Conservation (phyloP, 1,284 basidiomycete species). For the Xerocomus amazonicus region DNA sequence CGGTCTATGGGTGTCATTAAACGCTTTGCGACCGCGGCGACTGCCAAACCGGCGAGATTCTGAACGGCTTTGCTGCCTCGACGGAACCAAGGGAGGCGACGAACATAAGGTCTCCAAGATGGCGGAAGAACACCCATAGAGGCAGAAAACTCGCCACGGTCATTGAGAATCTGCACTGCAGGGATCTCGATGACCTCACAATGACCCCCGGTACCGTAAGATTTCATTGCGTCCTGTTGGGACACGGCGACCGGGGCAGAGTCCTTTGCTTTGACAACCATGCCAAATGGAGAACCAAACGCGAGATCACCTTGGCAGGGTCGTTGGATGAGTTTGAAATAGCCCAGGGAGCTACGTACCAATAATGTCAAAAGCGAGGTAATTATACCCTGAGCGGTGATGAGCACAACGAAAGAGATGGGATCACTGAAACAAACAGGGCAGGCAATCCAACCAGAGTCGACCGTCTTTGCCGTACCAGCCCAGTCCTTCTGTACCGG, state of each 20-base stretch:
- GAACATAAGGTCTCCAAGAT: constrained; percentile 65
- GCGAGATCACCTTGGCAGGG: constrained; percentile 61
- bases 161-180: constrained; percentile 85
- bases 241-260: constrained; percentile 60
- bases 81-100: constrained; percentile 73
- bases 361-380: constrained; percentile 88
- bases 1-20: constrained; percentile 63
- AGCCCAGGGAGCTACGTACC: constrained; percentile 29
- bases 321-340: constrained; percentile 5
- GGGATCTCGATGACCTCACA: constrained; percentile 61
- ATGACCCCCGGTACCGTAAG: constrained; percentile 47
- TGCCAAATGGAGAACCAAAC: constrained; percentile 86
- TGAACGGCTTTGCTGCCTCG: constrained; percentile 67
- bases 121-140: constrained; percentile 79
- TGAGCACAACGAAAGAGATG: not conserved
- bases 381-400: constrained; percentile 55
- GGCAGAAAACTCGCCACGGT: constrained; percentile 84
- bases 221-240: constrained; percentile 49
- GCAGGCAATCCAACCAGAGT: constrained; percentile 72
- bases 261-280: constrained; percentile 77
- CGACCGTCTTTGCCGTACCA: constrained; percentile 60
- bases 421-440: constrained; percentile 45
- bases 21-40: constrained; percentile 77
- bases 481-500: constrained; percentile 62
- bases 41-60: constrained; percentile 76